Conservation (phyloP, 768 basidiomycete genomes). For the Paxillus rubicundulus region DNA sequence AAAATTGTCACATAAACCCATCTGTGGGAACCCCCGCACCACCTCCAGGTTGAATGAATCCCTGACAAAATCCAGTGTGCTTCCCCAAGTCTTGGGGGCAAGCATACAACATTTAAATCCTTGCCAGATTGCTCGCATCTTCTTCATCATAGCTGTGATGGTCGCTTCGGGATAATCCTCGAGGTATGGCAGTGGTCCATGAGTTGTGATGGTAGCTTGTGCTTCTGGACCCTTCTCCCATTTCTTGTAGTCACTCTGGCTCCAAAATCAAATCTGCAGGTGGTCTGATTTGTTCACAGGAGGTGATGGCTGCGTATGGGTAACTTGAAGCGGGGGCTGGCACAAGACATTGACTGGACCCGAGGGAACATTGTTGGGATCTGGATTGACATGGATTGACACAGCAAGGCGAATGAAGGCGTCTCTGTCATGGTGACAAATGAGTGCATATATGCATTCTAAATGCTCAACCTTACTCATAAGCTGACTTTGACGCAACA, state of each 20-base stretch:
- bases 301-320: too few species aligned
- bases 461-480: too few species aligned
- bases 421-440: too few species aligned
- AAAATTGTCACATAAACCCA: too few species aligned
- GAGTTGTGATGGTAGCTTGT: neutral
- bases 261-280: neutral
- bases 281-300: neutral
- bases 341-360: too few species aligned
- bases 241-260: neutral
- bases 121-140: neutral
- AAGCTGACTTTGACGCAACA: too few species aligned
- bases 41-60: neutral
- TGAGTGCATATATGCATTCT: too few species aligned
- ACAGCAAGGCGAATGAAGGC: too few species aligned
- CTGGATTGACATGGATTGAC: too few species aligned
- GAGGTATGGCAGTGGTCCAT: neutral
- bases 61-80: neutral
- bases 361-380: too few species aligned
- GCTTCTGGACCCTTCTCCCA: too few species aligned
- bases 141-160: neutral
- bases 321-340: too few species aligned
- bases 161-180: neutral
- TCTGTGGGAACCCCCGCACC: neutral
- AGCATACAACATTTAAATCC: neutral
- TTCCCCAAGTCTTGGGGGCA: neutral